Base-by-base conservation (phyloP, 1,139 yeast species). In the Saccharomycopsis crataegensis region DNA sequence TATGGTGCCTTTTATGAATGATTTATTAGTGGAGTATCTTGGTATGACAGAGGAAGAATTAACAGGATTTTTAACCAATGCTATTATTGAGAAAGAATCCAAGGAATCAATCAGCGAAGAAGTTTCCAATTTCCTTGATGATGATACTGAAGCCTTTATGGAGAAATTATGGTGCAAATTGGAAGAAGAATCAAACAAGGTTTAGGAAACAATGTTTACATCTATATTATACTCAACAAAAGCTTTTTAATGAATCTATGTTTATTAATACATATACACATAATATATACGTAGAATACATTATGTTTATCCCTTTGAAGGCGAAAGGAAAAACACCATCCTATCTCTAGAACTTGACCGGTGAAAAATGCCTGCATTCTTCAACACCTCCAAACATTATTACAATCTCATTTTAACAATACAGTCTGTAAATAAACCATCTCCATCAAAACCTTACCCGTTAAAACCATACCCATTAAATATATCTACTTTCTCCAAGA, bases 41-140 rank as follows among this genome's bases (percentile, higher is more conserved):
- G 86, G 85, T 0, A 69, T 77, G 37, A 65, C 67, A 53, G 86
- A 80, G 59, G 78, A 76, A 6, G 74, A 77, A 34, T 68, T 80
- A 58, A 66, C 73, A 7, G 72, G 73, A 7, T 77, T 74, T 46
- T 70, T 80, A 14, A 62, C 68, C 48, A 70, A 70, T 32, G 70
- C 72, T 53, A 63, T 79, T 8, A 60, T 65, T 31, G 67, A 64
- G 3, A 65, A 71, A 43, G 67, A 67, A 52, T 62, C 64, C 1
- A 70, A 69, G 49, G 59, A 65, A 2, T 68, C 63, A 14, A 68
- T 79, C 50, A 59, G 73, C 14, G 64, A 66, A 8, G 85, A 79
- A 57, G 67, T 80, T 50, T 64, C 65, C 8, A 83, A 80, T 59
- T 76, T 82, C 1, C 65, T 79, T 44, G 83, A 80, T 57, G 83